These are phyloP conservation scores for Zopfia rhizophila DNA, from an alignment of 2,329 filamentous ascomycete species.

Conservation along the genomic window DNA sequence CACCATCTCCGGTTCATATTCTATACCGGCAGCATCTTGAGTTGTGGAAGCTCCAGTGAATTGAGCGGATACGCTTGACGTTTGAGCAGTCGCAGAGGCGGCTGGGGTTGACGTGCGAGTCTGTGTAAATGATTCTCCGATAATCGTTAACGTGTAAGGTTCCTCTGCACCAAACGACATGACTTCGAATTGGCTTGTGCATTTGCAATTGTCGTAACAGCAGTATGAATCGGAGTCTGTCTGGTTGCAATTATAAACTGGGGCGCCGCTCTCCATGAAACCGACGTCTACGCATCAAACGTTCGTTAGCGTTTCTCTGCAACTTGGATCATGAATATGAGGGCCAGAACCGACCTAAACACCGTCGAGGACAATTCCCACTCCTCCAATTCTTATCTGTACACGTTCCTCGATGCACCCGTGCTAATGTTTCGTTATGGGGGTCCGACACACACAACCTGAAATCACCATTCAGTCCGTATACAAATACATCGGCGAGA, in stretches of 20 bases:
- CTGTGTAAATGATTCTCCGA: slow-evolving; percentile 35
- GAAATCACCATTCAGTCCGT: not conserved
- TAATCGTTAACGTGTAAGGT: slow-evolving; percentile 39
- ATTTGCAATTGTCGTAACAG: slow-evolving; percentile 40
- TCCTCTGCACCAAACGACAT: slow-evolving; percentile 30
- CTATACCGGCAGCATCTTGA: no score
- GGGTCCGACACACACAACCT: slow-evolving; percentile 23
- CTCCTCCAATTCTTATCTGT: slow-evolving; percentile 38
- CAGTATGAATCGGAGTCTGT: slow-evolving; percentile 38
- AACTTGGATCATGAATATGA: not conserved
- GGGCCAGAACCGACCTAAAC: slow-evolving; percentile 28
- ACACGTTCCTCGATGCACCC: slow-evolving; percentile 39
- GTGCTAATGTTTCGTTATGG: slow-evolving; percentile 27
- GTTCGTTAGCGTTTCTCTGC: not conserved
- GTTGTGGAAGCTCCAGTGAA: no score
- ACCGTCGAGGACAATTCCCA: slow-evolving; percentile 36
- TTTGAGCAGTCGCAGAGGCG: no score
- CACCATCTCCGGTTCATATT: no score
- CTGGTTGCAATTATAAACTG: slow-evolving; percentile 38
- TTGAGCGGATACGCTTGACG: no score
- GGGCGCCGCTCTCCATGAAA: slow-evolving; percentile 28
- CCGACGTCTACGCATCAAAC: slow-evolving; percentile 22
- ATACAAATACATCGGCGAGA: slow-evolving; percentile 23
- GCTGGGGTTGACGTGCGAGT: slow-evolving; percentile 26
- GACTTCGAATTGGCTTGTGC: slow-evolving; percentile 29